Evolutionary conservation across 768 basidiomycete species (phyloP), one percentile per base, ranked within the genome.

Genomic region (Xerocomus potaroensis): DNA sequence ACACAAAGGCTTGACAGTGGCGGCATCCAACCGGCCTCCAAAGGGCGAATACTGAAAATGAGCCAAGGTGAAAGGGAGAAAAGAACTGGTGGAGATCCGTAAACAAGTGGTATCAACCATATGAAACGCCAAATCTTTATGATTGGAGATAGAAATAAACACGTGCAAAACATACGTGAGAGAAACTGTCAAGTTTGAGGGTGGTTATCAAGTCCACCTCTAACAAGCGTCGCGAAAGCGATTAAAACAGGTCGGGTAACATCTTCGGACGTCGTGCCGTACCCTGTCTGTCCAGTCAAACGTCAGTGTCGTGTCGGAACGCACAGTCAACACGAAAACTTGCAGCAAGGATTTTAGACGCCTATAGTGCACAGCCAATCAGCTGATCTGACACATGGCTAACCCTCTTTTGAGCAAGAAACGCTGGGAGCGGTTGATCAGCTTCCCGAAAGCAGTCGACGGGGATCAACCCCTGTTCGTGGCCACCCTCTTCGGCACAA

Each of bases 391-490:
- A 18, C 12, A 30, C 52, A 36, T 69, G 68, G 54, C 72, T 72
- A 47, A 76, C 67, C 45, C 75, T 62, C 61, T 78, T 79, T 51
- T 72, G 67, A 12, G 70, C 68, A 40, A 80, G 60, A 65, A 80
- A 81, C 8, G 67, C 61, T 0, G 76, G 71, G 26, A 80, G 63
- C 19, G 71, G 65, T 58, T 79, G 72, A 15, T 71, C 69, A 19
- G 64, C 58, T 33, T 71, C 68, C 23, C 81, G 69, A 60, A 87
- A 69, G 60, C 84, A 87, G 54, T 84, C 81, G n/a, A 86, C 67
- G 5, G 85, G 85, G 37, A 87, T 83, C 43, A 87, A 59, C 0
- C 84, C 85, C 31, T 63, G 63, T 4, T 57, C 59, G 23, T 33
- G 49, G 48, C 26, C 23, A 10, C 22, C 42, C 14, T 18, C 18